Evolutionary conservation across 257 asterid genomes (phyloP).

Genomic region (Phtheirospermum japonicum): DNA sequence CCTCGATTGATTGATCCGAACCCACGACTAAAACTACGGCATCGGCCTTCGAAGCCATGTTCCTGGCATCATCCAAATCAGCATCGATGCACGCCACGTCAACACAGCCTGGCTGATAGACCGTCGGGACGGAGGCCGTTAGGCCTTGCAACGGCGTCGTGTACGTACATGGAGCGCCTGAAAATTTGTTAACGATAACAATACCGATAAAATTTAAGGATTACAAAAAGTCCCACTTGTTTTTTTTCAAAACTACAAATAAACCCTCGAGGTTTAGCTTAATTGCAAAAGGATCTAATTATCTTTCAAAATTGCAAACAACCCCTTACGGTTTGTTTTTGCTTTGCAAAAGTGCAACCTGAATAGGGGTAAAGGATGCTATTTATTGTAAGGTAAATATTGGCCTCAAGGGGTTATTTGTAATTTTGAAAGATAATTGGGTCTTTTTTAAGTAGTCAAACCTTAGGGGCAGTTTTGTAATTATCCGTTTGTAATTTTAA

Average conservation of each 20-base stretch:
- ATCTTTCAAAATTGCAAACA: too few relatives aligned
- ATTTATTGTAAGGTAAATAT: too few relatives aligned
- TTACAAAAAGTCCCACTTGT: background rate
- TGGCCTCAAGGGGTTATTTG: too few relatives aligned
- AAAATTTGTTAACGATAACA: background rate
- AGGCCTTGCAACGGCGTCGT: slow-evolving; percentile 68
- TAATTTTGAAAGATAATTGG: too few relatives aligned
- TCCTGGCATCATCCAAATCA: slow-evolving; percentile 54
- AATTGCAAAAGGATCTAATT: background rate
- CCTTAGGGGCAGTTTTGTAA: too few relatives aligned
- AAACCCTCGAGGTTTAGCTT: background rate
- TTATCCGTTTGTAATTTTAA: background rate
- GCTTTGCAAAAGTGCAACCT: too few relatives aligned
- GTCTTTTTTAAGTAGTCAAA: too few relatives aligned
- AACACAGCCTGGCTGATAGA: slow-evolving; percentile 58
- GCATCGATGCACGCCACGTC: slow-evolving; percentile 49
- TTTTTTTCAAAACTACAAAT: too few relatives aligned
- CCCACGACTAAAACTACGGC: slow-evolving; percentile 86
- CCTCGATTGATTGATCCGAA: slow-evolving; percentile 65
- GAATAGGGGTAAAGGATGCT: too few relatives aligned
- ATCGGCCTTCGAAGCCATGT: slow-evolving; percentile 56
- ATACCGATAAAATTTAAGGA: background rate
- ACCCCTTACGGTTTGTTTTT: too few relatives aligned
- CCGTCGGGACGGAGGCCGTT: slow-evolving; percentile 45
- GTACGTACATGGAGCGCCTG: slow-evolving; percentile 77